These are phyloP conservation scores for Penstemon newberryi DNA, from an alignment of 257 asterid genomes.

Conservation along the genomic window DNA sequence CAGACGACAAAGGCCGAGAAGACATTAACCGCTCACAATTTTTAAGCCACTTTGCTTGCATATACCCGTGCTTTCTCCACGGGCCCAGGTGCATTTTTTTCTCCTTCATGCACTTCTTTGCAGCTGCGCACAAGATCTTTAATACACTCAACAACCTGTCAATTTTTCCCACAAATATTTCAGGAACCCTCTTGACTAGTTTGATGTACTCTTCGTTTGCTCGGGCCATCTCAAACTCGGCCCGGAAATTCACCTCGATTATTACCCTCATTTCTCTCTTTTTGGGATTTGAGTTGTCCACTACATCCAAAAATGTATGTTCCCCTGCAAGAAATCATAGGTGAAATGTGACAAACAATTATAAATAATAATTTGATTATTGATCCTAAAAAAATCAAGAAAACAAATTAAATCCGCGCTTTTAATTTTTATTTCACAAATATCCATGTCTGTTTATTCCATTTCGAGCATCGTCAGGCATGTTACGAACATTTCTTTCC, in stretches of 20 bases:
- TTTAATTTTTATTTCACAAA: too few species aligned
- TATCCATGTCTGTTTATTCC: too few species aligned
- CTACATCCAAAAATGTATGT: constrained; percentile 77
- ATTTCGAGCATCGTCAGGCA: too few species aligned
- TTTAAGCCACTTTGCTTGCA: constrained; percentile 91
- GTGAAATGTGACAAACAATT: neutral
- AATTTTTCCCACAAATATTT: constrained; percentile 69
- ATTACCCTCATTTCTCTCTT: constrained; percentile 63
- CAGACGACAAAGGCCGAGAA: constrained; percentile 34
- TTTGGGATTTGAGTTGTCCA: constrained; percentile 58
- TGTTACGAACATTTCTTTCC: too few species aligned
- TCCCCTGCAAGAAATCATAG: constrained; percentile 52
- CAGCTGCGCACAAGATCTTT: constrained; percentile 65
- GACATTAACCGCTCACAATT: constrained; percentile 43
- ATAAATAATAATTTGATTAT: neutral
- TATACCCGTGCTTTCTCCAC: constrained; percentile 85
- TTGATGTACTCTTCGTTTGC: constrained; percentile 67
- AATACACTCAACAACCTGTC: constrained; percentile 60
- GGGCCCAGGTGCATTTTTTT: constrained; percentile 92
- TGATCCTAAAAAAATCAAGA: neutral
- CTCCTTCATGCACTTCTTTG: constrained; percentile 89
- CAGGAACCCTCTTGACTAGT: constrained; percentile 57
- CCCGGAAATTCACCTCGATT: constrained; percentile 67
- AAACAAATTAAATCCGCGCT: neutral
- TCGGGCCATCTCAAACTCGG: constrained; percentile 85